Evolutionary conservation across 441 rosid species (phyloP).

Genomic region (Arabidopsis lyrata): DNA sequence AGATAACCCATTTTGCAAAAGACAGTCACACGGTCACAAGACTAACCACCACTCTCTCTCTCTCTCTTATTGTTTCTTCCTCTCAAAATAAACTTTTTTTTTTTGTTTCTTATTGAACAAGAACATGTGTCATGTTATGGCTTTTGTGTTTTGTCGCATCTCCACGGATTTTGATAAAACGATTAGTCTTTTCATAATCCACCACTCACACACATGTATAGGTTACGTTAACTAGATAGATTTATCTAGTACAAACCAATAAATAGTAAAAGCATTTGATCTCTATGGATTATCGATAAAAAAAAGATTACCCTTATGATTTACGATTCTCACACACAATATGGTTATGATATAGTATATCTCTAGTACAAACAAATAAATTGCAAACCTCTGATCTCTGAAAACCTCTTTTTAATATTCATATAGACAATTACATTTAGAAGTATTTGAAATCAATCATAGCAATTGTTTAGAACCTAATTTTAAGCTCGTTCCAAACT

Average conservation of each 20-base stretch:
- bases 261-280: too few relatives aligned
- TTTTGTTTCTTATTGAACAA: neutral
- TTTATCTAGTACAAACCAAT: too few relatives aligned
- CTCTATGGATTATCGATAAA: too few relatives aligned
- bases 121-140: constrained; percentile 3
- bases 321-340: too few relatives aligned
- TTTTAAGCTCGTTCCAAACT: neutral
- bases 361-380: neutral
- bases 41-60: constrained; percentile 4
- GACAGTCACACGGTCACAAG: constrained; percentile 18
- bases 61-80: neutral
- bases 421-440: neutral
- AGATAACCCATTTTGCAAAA: constrained; percentile 23
- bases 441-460: neutral
- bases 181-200: neutral
- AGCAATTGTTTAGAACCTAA: neutral
- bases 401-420: too few relatives aligned
- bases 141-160: neutral
- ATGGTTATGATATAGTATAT: neutral
- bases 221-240: neutral
- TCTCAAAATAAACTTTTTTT: neutral
- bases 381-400: too few relatives aligned
- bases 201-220: neutral
- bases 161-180: neutral
- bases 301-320: too few relatives aligned